Conservation (phyloP, 352 stramenopile genomes). For the Pythium volutum region DNA sequence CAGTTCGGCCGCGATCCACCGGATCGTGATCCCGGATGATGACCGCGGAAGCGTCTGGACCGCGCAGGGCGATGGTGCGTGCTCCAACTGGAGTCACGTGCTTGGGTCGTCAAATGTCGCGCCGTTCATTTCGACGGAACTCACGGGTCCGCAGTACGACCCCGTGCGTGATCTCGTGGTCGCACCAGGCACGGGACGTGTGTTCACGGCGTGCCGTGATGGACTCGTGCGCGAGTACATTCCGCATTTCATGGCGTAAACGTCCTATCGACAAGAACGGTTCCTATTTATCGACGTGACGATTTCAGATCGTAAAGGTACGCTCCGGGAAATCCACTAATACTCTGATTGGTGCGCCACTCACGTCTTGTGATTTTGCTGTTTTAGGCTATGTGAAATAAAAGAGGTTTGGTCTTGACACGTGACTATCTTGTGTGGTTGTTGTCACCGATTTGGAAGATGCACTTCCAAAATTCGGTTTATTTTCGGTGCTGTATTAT, state of each 20-base stretch:
- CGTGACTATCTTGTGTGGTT: neutral
- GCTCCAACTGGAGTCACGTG: conserved; percentile 50
- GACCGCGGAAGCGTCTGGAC: conserved; percentile 40
- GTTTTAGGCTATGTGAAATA: neutral
- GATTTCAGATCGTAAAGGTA: neutral
- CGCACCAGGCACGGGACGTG: conserved; percentile 29
- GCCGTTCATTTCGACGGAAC: conserved; percentile 34
- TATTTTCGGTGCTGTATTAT: neutral
- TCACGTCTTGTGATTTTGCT: too few species aligned
- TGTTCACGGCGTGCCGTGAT: conserved; percentile 62
- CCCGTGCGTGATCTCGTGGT: conserved; percentile 55
- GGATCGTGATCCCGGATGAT: conserved; percentile 24
- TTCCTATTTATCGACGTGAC: conserved; percentile 9
- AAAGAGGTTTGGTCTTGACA: neutral
- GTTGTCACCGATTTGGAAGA: neutral
- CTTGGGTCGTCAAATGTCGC: neutral
- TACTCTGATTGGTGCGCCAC: too few species aligned
- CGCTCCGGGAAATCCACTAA: too few species aligned
- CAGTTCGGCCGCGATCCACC: conserved; percentile 48
- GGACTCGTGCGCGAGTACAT: conserved; percentile 66
- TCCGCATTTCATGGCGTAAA: conserved; percentile 31
- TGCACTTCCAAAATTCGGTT: neutral
- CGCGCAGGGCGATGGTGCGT: conserved; percentile 52
- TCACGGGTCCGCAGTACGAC: conserved; percentile 67
- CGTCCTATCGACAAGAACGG: too few species aligned